A percentile compares a stretch with the other conserved stretches of the same genome.
phyloP scores from a whole-genome alignment of 768 basidiomycete genomes.

The Boletus pseudopeckii region DNA sequence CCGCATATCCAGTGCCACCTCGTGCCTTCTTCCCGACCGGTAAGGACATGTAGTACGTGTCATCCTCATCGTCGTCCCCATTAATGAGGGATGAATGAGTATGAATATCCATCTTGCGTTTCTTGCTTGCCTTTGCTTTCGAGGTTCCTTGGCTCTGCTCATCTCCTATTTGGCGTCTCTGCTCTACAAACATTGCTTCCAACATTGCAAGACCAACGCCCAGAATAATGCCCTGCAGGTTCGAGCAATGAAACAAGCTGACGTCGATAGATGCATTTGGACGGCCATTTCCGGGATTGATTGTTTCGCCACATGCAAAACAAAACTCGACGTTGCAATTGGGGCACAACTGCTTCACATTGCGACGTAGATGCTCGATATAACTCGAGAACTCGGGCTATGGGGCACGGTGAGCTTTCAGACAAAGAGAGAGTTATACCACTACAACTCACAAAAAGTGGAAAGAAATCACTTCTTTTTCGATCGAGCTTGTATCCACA shows the following conservation, averaged over 20 bases:
- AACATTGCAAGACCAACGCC: constrained; percentile 90
- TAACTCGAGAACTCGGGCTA: constrained; percentile 75
- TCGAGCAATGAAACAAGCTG: constrained; percentile 83
- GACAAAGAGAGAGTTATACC: not conserved
- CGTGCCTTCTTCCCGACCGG: constrained; percentile 62
- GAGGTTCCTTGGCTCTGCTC: constrained; percentile 23
- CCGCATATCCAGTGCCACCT: constrained; percentile 86
- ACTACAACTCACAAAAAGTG: constrained; percentile 64
- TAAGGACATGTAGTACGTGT: constrained; percentile 40
- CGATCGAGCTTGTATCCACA: constrained; percentile 65
- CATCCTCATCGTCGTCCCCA: constrained; percentile 55
- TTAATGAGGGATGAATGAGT: constrained; percentile 19
- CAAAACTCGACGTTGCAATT: constrained; percentile 62
- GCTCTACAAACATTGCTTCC: constrained; percentile 66
- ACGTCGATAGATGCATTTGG: constrained; percentile 46
- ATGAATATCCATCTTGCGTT: constrained; percentile 38
- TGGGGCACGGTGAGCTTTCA: constrained; percentile 10
- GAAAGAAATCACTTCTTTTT: constrained; percentile 76
- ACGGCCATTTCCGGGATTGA: constrained; percentile 44
- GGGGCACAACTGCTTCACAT: constrained; percentile 60
- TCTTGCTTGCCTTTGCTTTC: constrained; percentile 37
- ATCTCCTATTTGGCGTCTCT: constrained; percentile 36
- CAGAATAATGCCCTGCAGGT: constrained; percentile 84
- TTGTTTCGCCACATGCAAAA: constrained; percentile 71
- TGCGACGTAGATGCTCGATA: constrained; percentile 55